A percentile compares a stretch with the other conserved stretches of the same genome.
Conservation (phyloP, 768 basidiomycete genomes). For the Pilatotrama ljubarskyi region DNA sequence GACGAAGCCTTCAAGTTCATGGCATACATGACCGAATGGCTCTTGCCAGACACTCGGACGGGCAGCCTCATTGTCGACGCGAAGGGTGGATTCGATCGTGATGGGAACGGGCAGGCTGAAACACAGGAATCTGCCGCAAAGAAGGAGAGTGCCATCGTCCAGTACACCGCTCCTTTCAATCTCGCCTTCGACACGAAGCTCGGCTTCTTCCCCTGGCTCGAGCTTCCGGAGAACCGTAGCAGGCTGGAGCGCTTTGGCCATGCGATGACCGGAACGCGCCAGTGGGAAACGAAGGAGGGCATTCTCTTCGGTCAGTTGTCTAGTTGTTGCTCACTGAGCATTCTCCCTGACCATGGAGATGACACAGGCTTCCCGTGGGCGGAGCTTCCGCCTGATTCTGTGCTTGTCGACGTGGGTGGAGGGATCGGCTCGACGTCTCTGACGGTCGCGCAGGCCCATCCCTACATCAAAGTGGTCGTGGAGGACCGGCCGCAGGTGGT, state of each 20-base stretch:
- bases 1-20: constrained; percentile 78
- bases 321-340: neutral
- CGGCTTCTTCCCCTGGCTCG: constrained; percentile 72
- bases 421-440: constrained; percentile 21
- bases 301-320: neutral
- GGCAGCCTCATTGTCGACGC: constrained; percentile 5
- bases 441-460: constrained; percentile 15
- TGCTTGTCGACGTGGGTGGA: constrained; percentile 23
- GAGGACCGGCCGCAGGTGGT: constrained; percentile 19
- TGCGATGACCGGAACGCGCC: constrained; percentile 72
- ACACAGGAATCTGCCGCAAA: neutral
- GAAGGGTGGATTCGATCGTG: neutral
- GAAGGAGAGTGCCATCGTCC: neutral
- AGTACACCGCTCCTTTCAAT: constrained; percentile 56
- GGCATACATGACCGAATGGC: constrained; percentile 66
- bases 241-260: constrained; percentile 68
- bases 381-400: constrained; percentile 7
- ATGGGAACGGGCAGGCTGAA: neutral
- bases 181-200: constrained; percentile 58
- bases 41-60: constrained; percentile 18
- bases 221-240: constrained; percentile 47
- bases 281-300: constrained; percentile 70
- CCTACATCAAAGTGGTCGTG: constrained; percentile 21
- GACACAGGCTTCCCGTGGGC: constrained; percentile 22
- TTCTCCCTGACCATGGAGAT: neutral